Percentiles rank a stretch among this genome's conserved stretches.
phyloP scores from a whole-genome alignment of 768 basidiomycete genomes.

The Zangia roseola region DNA sequence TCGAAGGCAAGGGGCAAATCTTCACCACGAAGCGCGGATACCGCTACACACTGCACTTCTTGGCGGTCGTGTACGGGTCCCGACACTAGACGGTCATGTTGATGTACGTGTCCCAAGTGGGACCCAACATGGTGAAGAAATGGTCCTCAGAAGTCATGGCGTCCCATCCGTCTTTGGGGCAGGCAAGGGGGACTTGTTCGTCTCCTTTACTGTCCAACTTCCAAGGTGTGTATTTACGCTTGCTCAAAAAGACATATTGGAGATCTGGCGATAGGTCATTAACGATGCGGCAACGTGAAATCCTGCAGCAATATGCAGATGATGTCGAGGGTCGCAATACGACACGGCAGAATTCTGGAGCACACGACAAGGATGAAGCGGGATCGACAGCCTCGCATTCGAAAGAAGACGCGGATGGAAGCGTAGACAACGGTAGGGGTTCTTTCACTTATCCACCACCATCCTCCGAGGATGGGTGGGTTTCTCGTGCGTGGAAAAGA shows the following conservation, averaged over 20 bases:
- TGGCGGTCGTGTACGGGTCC: conserved; percentile 90
- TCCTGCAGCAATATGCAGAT: conserved; percentile 87
- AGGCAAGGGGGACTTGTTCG: conserved; percentile 81
- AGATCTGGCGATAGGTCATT: conserved; percentile 57
- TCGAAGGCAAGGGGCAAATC: conserved; percentile 85
- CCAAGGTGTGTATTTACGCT: conserved; percentile 63
- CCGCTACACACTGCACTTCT: conserved; percentile 89
- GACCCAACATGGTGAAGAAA: conserved; percentile 96
- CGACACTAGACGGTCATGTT: conserved; percentile 93
- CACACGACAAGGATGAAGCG: conserved; percentile 18
- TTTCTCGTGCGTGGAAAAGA: conserved; percentile 66
- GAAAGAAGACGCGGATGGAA: conserved; percentile 21
- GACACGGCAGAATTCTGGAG: conserved; percentile 11
- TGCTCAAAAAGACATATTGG: conserved; percentile 6
- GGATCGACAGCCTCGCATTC: conserved; percentile 18
- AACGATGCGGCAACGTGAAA: conserved; percentile 78
- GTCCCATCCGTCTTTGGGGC: conserved; percentile 59
- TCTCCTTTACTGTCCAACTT: conserved; percentile 82
- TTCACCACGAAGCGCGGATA: conserved; percentile 87
- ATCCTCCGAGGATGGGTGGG: conserved; percentile 58
- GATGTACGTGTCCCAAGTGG: conserved; percentile 90
- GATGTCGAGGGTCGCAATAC: conserved; percentile 76
- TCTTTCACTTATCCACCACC: conserved; percentile 60
- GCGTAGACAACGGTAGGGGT: conserved; percentile 66
- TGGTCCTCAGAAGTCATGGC: conserved; percentile 88